phyloP scores from a whole-genome alignment of 805 yeast genomes.

The Yarrowia divulgata region DNA sequence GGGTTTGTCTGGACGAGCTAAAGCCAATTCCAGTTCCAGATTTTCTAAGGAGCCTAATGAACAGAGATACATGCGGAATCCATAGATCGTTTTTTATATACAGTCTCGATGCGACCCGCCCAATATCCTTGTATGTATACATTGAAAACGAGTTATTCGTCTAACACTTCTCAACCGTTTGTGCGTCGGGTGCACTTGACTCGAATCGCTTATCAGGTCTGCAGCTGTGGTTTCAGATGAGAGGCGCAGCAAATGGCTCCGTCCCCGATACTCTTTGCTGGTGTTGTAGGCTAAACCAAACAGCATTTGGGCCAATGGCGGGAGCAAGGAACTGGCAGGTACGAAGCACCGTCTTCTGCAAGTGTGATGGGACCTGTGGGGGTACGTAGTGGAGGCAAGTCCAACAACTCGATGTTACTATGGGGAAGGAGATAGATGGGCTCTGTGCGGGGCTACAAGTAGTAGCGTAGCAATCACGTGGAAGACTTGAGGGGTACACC shows the following conservation, averaged over 20 bases:
- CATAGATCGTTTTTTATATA: slow-evolving; percentile 4
- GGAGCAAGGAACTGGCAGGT: slow-evolving; percentile 22
- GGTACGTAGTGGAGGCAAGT: background rate
- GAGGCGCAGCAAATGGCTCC: slow-evolving; percentile 24
- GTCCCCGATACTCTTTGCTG: background rate
- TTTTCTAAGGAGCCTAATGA: background rate
- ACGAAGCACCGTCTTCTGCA: slow-evolving; percentile 21
- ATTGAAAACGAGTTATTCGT: background rate
- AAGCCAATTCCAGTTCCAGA: slow-evolving; percentile 15
- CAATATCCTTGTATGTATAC: background rate
- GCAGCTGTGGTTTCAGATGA: slow-evolving; percentile 21
- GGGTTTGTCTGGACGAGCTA: background rate
- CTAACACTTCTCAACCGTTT: background rate
- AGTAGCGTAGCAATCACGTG: slow-evolving; percentile 15
- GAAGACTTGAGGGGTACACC: slow-evolving; percentile 5
- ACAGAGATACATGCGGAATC: background rate
- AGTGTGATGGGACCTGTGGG: slow-evolving; percentile 30
- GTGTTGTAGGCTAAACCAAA: slow-evolving; percentile 8
- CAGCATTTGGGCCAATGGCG: slow-evolving; percentile 28
- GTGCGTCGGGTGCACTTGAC: background rate
- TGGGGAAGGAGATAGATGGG: background rate
- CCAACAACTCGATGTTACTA: background rate
- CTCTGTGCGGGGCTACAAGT: background rate
- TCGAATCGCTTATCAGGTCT: background rate
- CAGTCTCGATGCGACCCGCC: background rate